Percentiles rank a stretch among this genome's conserved stretches.
Conservation (phyloP, 495 filamentous ascomycete genomes). For the Poronia punctata region DNA sequence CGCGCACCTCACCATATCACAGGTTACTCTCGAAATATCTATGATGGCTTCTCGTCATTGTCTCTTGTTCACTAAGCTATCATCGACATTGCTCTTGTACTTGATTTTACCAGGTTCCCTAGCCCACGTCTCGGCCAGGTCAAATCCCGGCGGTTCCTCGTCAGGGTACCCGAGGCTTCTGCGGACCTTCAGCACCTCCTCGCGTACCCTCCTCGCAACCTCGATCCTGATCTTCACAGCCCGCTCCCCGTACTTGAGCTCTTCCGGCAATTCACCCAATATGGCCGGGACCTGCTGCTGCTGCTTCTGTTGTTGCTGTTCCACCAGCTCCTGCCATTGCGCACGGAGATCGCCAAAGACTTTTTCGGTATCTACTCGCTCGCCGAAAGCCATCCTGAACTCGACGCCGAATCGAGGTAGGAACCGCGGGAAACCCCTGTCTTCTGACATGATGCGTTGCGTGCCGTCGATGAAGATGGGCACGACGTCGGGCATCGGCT, state of each 20-base stretch:
- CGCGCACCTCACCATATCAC: too few relatives aligned
- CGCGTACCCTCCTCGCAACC: constrained; percentile 67
- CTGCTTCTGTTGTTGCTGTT: constrained; percentile 14
- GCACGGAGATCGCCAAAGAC: constrained; percentile 61
- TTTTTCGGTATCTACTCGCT: constrained; percentile 50
- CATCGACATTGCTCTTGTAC: constrained; percentile 42
- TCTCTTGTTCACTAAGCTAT: constrained; percentile 37
- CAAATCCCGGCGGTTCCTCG: constrained; percentile 52
- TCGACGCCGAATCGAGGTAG: constrained; percentile 66
- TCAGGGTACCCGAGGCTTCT: constrained; percentile 63
- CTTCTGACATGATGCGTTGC: constrained; percentile 77
- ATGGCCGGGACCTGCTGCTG: neutral
- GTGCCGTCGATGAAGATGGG: constrained; percentile 91
- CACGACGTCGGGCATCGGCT: constrained; percentile 75
- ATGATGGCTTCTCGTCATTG: constrained; percentile 4
- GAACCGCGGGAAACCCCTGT: constrained; percentile 70
- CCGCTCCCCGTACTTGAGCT: constrained; percentile 62
- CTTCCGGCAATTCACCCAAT: constrained; percentile 60
- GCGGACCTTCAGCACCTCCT: constrained; percentile 72
- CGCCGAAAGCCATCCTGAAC: constrained; percentile 69
- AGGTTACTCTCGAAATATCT: too few relatives aligned
- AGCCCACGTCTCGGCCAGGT: constrained; percentile 43
- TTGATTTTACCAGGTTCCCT: constrained; percentile 27
- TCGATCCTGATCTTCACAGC: constrained; percentile 75
- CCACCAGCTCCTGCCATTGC: constrained; percentile 59